Percentiles rank a stretch among this genome's conserved stretches.
Evolutionary conservation across 108 stramenopile species (phyloP).

Genomic region (Cylindrotheca closterium): DNA sequence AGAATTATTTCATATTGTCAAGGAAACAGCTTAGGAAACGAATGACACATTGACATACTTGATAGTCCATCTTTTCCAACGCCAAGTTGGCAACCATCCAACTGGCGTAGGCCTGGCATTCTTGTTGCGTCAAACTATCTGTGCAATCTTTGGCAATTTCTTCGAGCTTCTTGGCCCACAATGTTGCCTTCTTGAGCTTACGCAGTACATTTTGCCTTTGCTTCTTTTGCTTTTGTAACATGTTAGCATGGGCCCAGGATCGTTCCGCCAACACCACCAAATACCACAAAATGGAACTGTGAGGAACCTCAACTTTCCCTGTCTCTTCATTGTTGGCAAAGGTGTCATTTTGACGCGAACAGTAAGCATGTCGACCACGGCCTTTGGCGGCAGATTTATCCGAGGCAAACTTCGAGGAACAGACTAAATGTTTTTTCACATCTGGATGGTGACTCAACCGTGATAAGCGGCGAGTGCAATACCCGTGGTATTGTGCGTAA

Average conservation of each 20-base stretch:
- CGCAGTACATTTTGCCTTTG: slow-evolving; percentile 40
- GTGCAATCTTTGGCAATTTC: slow-evolving; percentile 20
- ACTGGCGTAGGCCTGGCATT: slow-evolving; percentile 60
- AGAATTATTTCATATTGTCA: not conserved
- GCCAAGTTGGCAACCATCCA: slow-evolving; percentile 79
- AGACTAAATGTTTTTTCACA: slow-evolving; percentile 41
- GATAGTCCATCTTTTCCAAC: slow-evolving; percentile 46
- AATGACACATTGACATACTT: slow-evolving; percentile 23
- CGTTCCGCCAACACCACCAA: slow-evolving; percentile 60
- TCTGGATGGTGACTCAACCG: slow-evolving; percentile 42
- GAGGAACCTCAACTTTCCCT: slow-evolving; percentile 17
- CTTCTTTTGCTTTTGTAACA: slow-evolving; percentile 42
- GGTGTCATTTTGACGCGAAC: slow-evolving; percentile 24
- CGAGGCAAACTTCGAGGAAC: slow-evolving; percentile 35
- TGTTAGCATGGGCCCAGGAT: slow-evolving; percentile 67
- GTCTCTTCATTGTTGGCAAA: slow-evolving; percentile 17
- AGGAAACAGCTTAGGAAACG: not conserved
- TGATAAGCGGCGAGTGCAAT: slow-evolving; percentile 62
- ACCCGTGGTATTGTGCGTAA: slow-evolving; percentile 53
- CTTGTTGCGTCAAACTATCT: slow-evolving; percentile 52
- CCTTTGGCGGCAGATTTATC: slow-evolving; percentile 2
- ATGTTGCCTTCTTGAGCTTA: slow-evolving; percentile 62
- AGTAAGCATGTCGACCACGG: slow-evolving; percentile 21
- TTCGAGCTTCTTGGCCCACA: slow-evolving; percentile 43
- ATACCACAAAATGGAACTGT: slow-evolving; percentile 41